Percentiles rank a stretch among this genome's conserved stretches.
Conservation (phyloP, 495 filamentous ascomycete genomes). For the Bathelium albidoporum region DNA sequence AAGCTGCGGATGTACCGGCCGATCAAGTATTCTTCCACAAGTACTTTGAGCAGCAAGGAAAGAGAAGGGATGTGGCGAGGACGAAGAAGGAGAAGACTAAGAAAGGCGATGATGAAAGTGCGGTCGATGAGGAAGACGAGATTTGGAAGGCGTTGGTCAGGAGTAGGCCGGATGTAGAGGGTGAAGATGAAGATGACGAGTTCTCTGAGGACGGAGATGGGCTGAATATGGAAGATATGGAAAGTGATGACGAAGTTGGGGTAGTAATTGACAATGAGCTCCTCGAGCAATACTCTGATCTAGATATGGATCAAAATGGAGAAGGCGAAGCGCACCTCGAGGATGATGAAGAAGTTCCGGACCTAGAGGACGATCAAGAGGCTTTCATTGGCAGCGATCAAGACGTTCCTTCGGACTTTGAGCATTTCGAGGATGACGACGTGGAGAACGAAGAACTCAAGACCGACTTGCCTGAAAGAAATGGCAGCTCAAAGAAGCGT, state of each 20-base stretch:
- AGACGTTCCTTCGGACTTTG: constrained; percentile 24
- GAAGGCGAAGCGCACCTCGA: constrained; percentile 16
- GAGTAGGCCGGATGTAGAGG: constrained; percentile 67
- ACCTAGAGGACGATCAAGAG: constrained; percentile 1
- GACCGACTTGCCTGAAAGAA: constrained; percentile 12
- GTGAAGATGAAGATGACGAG: constrained; percentile 52
- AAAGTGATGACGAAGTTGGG: constrained; percentile 33
- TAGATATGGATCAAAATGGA: constrained; percentile 16
- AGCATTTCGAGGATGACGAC: constrained; percentile 38
- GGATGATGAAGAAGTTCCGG: constrained; percentile 18
- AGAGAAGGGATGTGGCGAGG: constrained; percentile 37
- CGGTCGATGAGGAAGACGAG: constrained; percentile 48
- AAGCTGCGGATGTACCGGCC: constrained; percentile 68
- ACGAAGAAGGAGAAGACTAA: constrained; percentile 41
- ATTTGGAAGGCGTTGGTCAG: constrained; percentile 79
- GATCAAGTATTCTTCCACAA: constrained; percentile 98
- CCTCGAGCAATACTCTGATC: constrained; percentile 15
- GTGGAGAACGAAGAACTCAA: constrained; percentile 23
- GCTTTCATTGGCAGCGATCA: constrained; percentile 21
- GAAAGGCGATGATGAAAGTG: constrained; percentile 43
- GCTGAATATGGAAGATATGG: constrained; percentile 46
- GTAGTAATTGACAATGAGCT: constrained; percentile 13
- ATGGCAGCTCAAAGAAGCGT: constrained; percentile 30
- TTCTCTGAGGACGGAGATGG: neutral
- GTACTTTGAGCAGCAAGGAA: constrained; percentile 78